Percentiles rank a stretch among this genome's conserved stretches.
phyloP scores from a whole-genome alignment of 75 land plant species.

The Larix kaempferi region DNA sequence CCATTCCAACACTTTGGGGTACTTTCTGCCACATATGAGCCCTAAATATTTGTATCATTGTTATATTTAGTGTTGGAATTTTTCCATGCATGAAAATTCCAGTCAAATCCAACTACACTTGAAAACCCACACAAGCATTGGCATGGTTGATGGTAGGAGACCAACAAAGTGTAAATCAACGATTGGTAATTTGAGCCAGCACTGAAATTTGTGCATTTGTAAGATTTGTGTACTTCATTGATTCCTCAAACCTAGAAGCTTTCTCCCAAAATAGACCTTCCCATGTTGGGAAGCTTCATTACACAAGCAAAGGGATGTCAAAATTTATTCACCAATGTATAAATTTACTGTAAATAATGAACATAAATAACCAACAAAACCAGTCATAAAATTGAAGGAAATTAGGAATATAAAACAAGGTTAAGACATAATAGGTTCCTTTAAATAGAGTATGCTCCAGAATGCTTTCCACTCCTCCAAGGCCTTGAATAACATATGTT shows the following conservation, averaged over 20 bases:
- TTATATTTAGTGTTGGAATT: conserved; percentile 96
- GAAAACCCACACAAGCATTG: conserved; percentile 98
- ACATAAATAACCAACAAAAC: too few species aligned
- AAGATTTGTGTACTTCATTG: conserved; percentile 97
- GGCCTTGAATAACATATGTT: conserved; percentile 96
- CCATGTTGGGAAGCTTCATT: conserved; percentile 99
- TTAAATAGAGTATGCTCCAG: conserved; percentile 95
- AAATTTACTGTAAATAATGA: too few species aligned
- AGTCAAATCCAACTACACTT: conserved; percentile 96
- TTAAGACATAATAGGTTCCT: too few species aligned
- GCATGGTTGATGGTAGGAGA: conserved; percentile 97
- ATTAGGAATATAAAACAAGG: too few species aligned
- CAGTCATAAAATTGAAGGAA: too few species aligned
- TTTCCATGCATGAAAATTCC: conserved; percentile 99
- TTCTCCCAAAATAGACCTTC: conserved; percentile 99
- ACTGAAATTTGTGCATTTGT: conserved; percentile 99
- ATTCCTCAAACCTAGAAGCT: conserved; percentile 98
- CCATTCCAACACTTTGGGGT: conserved; percentile 99
- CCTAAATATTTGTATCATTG: conserved; percentile 94
- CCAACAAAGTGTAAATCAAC: conserved; percentile 99
- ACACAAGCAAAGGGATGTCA: too few species aligned
- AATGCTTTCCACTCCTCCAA: conserved; percentile 99
- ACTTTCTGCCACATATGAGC: conserved; percentile 99
- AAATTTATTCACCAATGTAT: too few species aligned
- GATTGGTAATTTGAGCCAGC: conserved; percentile 94